phyloP scores from a whole-genome alignment of 225 moss, liverwort and hornwort species.

The Antitrichia curtipendula region DNA sequence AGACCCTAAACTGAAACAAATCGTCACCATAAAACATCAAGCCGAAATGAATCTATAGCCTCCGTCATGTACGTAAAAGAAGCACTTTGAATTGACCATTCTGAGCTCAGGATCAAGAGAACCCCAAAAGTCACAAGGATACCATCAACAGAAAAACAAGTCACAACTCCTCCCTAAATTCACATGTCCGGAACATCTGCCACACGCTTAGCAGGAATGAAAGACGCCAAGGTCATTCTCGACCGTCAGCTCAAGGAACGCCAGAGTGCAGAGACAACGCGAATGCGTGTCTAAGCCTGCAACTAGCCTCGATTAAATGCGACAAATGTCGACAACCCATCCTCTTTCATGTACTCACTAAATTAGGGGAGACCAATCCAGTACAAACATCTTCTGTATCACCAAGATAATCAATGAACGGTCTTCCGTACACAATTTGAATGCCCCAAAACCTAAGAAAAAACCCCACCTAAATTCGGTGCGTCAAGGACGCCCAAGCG shows the following conservation, averaged over 20 bases:
- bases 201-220: background rate
- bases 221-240: background rate
- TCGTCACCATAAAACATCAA: background rate
- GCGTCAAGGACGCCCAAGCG: background rate
- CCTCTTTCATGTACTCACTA: no score
- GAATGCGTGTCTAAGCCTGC: background rate
- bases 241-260: background rate
- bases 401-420: background rate
- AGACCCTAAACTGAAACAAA: background rate
- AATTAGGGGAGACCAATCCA: background rate
- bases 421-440: background rate
- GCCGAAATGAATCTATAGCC: no score
- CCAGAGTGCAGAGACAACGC: no score
- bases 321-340: background rate
- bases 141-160: background rate
- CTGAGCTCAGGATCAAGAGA: background rate
- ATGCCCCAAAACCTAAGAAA: background rate
- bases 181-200: no score
- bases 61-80: background rate
- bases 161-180: background rate
- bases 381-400: background rate
- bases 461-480: no score
- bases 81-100: no score
- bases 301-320: background rate
- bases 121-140: background rate